phyloP scores from a whole-genome alignment of 1,139 yeast genomes.

The Maudiozyma humilis region DNA sequence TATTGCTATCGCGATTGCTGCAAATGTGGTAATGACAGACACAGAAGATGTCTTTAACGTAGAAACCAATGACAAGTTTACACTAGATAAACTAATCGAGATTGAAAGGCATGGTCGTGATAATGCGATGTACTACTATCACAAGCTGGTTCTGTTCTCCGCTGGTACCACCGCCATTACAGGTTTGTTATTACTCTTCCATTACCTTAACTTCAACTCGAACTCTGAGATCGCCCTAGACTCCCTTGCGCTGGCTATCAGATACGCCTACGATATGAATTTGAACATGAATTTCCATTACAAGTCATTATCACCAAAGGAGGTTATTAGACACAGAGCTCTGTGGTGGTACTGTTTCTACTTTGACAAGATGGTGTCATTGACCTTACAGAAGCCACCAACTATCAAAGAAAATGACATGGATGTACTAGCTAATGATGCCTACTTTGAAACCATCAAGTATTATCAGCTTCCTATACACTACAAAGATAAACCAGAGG shows the following conservation, averaged over 20 bases:
- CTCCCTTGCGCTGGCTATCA: conserved; percentile 20
- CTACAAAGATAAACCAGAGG: conserved; percentile 10
- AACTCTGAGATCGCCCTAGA: conserved; percentile 21
- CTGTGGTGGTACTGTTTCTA: conserved; percentile 25
- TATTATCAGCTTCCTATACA: conserved; percentile 9
- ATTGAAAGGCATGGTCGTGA: conserved; percentile 21
- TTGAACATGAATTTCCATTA: conserved; percentile 16
- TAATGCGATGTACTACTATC: conserved; percentile 24
- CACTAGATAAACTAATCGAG: conserved; percentile 15
- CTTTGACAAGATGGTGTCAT: conserved; percentile 19
- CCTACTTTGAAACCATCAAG: conserved; percentile 16
- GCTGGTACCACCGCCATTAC: conserved; percentile 22
- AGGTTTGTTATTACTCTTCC: conserved; percentile 19
- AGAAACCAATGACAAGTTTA: conserved; percentile 19
- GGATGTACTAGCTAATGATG: conserved; percentile 18
- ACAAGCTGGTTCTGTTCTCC: conserved; percentile 20
- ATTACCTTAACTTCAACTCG: conserved; percentile 18
- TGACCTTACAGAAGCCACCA: conserved; percentile 21
- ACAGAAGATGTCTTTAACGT: conserved; percentile 15
- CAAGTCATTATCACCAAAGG: conserved; percentile 12
- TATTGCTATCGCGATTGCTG: conserved; percentile 20
- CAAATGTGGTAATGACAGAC: conserved; percentile 13
- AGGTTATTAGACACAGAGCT: conserved; percentile 15
- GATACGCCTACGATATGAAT: conserved; percentile 23
- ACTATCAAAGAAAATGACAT: conserved; percentile 19